Base-by-base conservation (phyloP, 306 rosid genomes). In the Quercus dentata region DNA sequence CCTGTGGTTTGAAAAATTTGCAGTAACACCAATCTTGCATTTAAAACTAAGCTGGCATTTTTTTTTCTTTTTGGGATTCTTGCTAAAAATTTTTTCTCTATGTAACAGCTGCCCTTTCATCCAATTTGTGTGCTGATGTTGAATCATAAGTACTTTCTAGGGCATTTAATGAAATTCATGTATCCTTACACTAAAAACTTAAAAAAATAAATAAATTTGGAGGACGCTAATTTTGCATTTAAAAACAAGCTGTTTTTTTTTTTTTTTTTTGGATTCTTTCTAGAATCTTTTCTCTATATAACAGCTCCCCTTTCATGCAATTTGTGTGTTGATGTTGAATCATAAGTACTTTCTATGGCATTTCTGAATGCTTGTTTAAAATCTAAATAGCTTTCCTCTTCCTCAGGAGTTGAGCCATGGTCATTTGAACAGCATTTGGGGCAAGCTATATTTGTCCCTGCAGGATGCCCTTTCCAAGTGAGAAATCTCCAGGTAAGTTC, bases 401-500 rank as follows among this genome's bases (percentile, higher is more conserved):
- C 76, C 30, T 72, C 85, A 95, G 99, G 94, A 79, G 85, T 93
- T 78, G 96, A 90, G 87, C 98, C 99, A 21, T 95, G 99, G 99
- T 92, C 98, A 72, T 95, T 95, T 75, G 98, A 90, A 83, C 98
- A 95, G 85, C 80, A 85, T 83, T 83, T 89, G 78, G 98, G 98
- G 81, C 93, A 93, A 76, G 98, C 97, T 56, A 85, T 93, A 74
- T 95, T 95, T 88, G 85, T 95, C 76, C 99, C 99, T 74, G 95
- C 99, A 71, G 98, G 98, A 59, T 91, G 99, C 86, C 99, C 99
- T 82, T 93, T 90, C 78, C 99, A 93, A 86, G 97, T 90, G 28
- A 87, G 89, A 80, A 95, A 91, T 90, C 88, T 90, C 85, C 92
- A 86, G 94, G 96, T 93, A 83, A 79, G 86, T 74, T 76, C 78